These are phyloP conservation scores for Rhodosporidiobolus sp. DNA, from an alignment of 768 basidiomycete genomes.

Conservation along the genomic window DNA sequence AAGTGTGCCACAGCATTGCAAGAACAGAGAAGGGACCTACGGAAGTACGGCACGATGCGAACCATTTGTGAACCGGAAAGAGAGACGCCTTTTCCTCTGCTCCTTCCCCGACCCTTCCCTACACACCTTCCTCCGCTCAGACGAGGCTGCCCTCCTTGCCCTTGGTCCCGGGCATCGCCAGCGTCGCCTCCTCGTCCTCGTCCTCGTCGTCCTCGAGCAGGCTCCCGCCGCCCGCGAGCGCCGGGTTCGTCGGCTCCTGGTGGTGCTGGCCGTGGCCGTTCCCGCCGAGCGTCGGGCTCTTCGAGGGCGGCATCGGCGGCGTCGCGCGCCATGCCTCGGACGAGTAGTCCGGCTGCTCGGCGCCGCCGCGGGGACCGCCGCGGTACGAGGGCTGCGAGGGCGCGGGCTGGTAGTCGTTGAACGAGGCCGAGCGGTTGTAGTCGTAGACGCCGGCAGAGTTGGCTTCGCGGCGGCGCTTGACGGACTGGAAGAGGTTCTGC, in stretches of 20 bases:
- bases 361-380: background rate
- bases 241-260: slow-evolving; percentile 21
- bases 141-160: background rate
- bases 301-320: slow-evolving; percentile 1
- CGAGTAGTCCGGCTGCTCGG: slow-evolving; percentile 20
- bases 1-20: background rate
- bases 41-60: too few relatives aligned
- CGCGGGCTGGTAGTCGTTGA: slow-evolving; percentile 29
- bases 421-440: background rate
- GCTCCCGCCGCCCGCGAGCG: slow-evolving; percentile 19
- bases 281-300: background rate
- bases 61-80: too few relatives aligned
- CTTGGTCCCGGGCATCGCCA: slow-evolving; percentile 29
- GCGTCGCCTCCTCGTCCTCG: slow-evolving; percentile 25
- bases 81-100: background rate
- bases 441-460: background rate
- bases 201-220: slow-evolving; percentile 30
- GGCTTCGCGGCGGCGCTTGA: slow-evolving; percentile 8
- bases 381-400: background rate
- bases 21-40: too few relatives aligned
- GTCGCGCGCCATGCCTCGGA: slow-evolving; percentile 25
- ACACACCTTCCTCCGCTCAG: background rate
- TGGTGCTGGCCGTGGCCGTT: background rate
- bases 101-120: background rate
- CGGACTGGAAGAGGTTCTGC: slow-evolving; percentile 14